phyloP scores from a whole-genome alignment of 179 eudicot species.

The Sideroxylon spinosum region DNA sequence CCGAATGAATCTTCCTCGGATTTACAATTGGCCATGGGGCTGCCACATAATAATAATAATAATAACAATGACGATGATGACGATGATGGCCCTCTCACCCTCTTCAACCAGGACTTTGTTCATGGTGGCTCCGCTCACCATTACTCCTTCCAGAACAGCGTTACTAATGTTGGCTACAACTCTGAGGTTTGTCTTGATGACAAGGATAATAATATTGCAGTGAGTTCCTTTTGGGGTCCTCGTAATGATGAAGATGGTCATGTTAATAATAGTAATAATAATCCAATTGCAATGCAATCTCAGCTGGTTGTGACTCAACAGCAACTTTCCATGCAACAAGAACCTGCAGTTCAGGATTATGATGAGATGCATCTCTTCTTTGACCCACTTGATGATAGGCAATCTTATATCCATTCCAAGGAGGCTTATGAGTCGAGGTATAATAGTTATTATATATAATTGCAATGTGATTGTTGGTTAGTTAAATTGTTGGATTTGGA shows the following conservation, averaged over 20 bases:
- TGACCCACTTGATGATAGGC: constrained; percentile 66
- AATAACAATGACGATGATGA: too few relatives aligned
- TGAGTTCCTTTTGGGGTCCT: constrained; percentile 47
- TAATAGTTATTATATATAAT: too few relatives aligned
- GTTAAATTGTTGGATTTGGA: neutral
- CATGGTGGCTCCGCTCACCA: too few relatives aligned
- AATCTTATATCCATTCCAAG: constrained; percentile 58
- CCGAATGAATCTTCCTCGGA: constrained; percentile 32
- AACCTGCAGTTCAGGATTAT: constrained; percentile 36
- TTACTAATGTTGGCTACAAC: constrained; percentile 27
- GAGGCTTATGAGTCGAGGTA: constrained; percentile 70
- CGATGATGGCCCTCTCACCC: neutral
- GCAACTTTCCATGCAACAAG: constrained; percentile 31
- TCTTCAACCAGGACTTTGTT: constrained; percentile 23
- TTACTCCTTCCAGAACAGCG: constrained; percentile 4
- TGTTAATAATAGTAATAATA: constrained; percentile 22
- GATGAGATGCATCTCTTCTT: constrained; percentile 62
- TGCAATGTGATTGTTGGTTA: neutral
- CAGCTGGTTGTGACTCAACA: constrained; percentile 30
- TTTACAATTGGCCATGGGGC: constrained; percentile 49
- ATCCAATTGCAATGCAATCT: constrained; percentile 34
- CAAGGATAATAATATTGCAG: constrained; percentile 38
- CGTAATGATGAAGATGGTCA: constrained; percentile 25
- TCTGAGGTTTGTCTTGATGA: constrained; percentile 23
- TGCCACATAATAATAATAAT: neutral